Evolutionary conservation across 192 early-diverging fungal genomes (phyloP).

Genomic region (Mortierella claussenii): DNA sequence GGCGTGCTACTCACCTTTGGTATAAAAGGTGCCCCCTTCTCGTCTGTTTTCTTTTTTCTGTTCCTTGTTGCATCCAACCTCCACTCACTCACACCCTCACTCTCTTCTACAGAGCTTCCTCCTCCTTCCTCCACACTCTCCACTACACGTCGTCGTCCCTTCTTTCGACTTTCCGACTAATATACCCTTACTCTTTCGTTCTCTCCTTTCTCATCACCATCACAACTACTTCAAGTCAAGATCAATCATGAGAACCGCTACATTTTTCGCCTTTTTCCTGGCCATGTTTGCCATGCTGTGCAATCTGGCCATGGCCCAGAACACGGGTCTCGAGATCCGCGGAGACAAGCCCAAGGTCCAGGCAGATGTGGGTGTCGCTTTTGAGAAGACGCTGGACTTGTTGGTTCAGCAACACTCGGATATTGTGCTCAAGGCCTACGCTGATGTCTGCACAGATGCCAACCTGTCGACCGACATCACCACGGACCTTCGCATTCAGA

Average conservation of each 20-base stretch:
- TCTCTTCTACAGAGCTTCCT: constrained; percentile 1
- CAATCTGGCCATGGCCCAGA: constrained; percentile 5
- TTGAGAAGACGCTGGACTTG: constrained; percentile 40
- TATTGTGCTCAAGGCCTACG: constrained; percentile 46
- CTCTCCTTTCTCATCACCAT: not conserved
- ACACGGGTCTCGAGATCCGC: constrained; percentile 24
- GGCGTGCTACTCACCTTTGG: too few species aligned
- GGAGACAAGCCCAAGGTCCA: not conserved
- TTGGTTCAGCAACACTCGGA: constrained; percentile 29
- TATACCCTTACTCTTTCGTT: not conserved
- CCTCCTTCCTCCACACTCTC: constrained; percentile 23
- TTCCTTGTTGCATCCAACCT: not conserved
- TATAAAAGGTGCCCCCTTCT: not conserved
- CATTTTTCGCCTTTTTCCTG: constrained; percentile 40
- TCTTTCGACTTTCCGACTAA: not conserved
- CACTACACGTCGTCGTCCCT: constrained; percentile 22
- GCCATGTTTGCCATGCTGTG: constrained; percentile 51
- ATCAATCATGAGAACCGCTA: constrained; percentile 42
- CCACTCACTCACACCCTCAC: not conserved
- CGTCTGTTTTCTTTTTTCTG: constrained; percentile 6
- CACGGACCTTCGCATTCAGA: constrained; percentile 27
- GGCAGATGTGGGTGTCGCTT: constrained; percentile 27
- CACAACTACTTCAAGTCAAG: too few species aligned
- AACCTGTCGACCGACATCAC: constrained; percentile 22
- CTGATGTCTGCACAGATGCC: constrained; percentile 47